Evolutionary conservation across 1,284 basidiomycete genomes (phyloP).

Genomic region (Cryptococcus amylolentus): DNA sequence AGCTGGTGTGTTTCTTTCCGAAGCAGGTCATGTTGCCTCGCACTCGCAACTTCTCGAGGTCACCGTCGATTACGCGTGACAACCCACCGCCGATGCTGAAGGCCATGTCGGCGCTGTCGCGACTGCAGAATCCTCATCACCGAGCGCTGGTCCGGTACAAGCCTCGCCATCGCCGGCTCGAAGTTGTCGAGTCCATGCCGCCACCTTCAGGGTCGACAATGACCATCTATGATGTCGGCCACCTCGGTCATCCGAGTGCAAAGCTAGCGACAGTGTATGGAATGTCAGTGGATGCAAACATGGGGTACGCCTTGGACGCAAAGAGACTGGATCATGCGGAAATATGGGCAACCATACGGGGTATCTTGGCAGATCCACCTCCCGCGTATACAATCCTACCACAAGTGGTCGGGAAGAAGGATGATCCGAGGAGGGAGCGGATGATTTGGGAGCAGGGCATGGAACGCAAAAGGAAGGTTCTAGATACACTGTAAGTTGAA

Average conservation of each 20-base stretch:
- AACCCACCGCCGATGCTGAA: slow-evolving; percentile 31
- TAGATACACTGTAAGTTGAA: slow-evolving; percentile 34
- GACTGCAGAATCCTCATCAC: slow-evolving; percentile 36
- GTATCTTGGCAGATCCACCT: slow-evolving; percentile 51
- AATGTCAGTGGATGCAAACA: slow-evolving; percentile 56
- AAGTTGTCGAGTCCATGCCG: slow-evolving; percentile 15
- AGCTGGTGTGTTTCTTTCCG: slow-evolving; percentile 80
- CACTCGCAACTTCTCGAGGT: slow-evolving; percentile 35
- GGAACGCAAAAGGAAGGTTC: slow-evolving; percentile 33
- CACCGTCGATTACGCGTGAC: slow-evolving; percentile 34
- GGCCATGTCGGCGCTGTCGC: slow-evolving; percentile 41
- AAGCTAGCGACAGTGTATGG: slow-evolving; percentile 63
- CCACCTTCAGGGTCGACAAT: slow-evolving; percentile 52
- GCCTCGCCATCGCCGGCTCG: slow-evolving; percentile 20
- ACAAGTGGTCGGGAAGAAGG: slow-evolving; percentile 1
- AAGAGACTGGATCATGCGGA: slow-evolving; percentile 68
- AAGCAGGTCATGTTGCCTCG: slow-evolving; percentile 47
- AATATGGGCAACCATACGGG: slow-evolving; percentile 63
- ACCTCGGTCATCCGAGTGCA: slow-evolving; percentile 58
- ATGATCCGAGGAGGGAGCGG: slow-evolving; percentile 18
- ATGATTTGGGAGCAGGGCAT: slow-evolving; percentile 38
- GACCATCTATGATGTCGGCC: slow-evolving; percentile 62
- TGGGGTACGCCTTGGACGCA: slow-evolving; percentile 58
- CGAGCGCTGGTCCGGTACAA: slow-evolving; percentile 21
- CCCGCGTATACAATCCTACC: slow-evolving; percentile 28